phyloP scores from a whole-genome alignment of 148 eudicot genomes.

The Heliosperma pusillum region DNA sequence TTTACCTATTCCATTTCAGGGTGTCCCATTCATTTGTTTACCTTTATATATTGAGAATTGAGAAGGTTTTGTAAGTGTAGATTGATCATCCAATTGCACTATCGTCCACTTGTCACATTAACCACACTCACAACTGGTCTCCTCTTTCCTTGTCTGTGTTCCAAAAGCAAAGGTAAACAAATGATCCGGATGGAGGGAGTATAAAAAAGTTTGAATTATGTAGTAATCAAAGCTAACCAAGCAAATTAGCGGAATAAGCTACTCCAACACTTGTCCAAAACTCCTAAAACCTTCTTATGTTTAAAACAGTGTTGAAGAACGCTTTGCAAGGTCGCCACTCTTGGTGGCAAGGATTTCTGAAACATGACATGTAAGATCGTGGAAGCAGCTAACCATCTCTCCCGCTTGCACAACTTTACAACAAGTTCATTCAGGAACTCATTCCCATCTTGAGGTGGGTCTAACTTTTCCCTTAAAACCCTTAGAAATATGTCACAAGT shows the following conservation, averaged over 20 bases:
- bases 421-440: constrained; percentile 67
- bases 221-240: neutral
- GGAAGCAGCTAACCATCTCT: constrained; percentile 54
- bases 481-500: constrained; percentile 72
- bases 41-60: too few species aligned
- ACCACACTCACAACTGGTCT: too few species aligned
- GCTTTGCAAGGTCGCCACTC: constrained; percentile 61
- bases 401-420: constrained; percentile 47
- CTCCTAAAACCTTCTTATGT: constrained; percentile 42
- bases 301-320: constrained; percentile 59
- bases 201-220: neutral
- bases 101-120: too few species aligned
- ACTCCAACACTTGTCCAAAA: constrained; percentile 55
- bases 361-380: constrained; percentile 66
- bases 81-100: too few species aligned
- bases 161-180: too few species aligned
- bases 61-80: too few species aligned
- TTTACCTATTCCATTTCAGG: too few species aligned
- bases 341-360: constrained; percentile 57
- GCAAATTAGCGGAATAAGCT: constrained; percentile 39
- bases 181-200: too few species aligned
- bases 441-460: constrained; percentile 61
- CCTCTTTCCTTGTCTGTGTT: too few species aligned
- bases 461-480: constrained; percentile 53
- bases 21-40: too few species aligned